Conservation (phyloP, 163 green algal genomes). For the Scenedesmus sp. region DNA sequence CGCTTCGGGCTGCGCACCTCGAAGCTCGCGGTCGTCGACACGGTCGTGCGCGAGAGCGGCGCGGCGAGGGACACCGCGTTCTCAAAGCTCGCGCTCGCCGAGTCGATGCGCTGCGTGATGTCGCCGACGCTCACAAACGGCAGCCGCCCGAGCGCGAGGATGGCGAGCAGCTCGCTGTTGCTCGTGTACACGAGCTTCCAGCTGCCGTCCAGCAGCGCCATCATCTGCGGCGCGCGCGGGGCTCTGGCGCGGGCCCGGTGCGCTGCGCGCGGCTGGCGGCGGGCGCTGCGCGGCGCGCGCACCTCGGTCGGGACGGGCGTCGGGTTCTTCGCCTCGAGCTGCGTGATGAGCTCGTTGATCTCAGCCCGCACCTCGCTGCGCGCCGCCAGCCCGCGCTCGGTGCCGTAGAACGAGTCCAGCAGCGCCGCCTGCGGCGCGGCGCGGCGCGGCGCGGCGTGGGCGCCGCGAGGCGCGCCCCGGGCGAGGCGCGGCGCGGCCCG, state of each 20-base stretch:
- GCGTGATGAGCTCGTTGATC: conserved; percentile 83
- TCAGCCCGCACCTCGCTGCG: conserved; percentile 73
- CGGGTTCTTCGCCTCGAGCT: conserved; percentile 80
- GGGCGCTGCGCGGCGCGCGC: neutral
- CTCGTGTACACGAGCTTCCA: conserved; percentile 80
- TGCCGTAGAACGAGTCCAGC: conserved; percentile 80
- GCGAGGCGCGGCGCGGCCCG: too few species aligned
- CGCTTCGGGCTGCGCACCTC: conserved; percentile 66
- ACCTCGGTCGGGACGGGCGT: conserved; percentile 65
- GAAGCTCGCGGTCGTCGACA: conserved; percentile 58
- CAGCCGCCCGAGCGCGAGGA: conserved; percentile 68
- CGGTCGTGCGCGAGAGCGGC: conserved; percentile 61
- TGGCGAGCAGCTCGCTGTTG: conserved; percentile 63
- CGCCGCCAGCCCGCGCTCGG: conserved; percentile 72
- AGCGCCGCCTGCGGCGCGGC: conserved; percentile 60
- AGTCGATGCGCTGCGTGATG: conserved; percentile 74
- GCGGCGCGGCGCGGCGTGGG: neutral
- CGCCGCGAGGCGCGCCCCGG: too few species aligned
- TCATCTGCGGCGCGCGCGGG: too few species aligned
- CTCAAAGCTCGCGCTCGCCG: conserved; percentile 58
- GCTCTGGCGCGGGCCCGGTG: too few species aligned
- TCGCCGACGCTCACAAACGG: conserved; percentile 69
- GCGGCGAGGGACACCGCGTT: conserved; percentile 67
- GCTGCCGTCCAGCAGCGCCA: conserved; percentile 64
- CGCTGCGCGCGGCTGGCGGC: neutral